Evolutionary conservation across 208 protist genomes (phyloP).

Genomic region (Trypanosoma grayi): DNA sequence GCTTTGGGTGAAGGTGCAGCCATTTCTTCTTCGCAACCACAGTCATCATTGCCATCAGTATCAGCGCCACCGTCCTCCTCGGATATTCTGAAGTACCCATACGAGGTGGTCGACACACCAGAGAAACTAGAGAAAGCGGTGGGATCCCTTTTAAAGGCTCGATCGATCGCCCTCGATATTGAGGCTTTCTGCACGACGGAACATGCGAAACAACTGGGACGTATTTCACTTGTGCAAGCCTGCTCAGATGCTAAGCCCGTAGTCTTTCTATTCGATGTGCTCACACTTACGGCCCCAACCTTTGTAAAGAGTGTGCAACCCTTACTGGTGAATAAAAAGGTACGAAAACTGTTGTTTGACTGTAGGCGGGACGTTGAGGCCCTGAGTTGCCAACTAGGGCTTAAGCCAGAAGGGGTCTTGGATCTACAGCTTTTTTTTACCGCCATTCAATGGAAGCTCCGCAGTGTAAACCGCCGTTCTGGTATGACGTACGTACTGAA

Average conservation of each 20-base stretch:
- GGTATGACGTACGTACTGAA: slow-evolving; percentile 86
- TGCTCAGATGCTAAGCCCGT: slow-evolving; percentile 52
- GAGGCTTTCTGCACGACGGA: slow-evolving; percentile 79
- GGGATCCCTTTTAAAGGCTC: slow-evolving; percentile 28
- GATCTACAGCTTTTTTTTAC: slow-evolving; percentile 88
- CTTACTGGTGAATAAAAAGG: slow-evolving; percentile 34
- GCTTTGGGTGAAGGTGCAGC: not conserved
- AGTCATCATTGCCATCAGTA: not conserved
- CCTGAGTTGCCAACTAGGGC: slow-evolving; percentile 67
- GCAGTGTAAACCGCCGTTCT: slow-evolving; percentile 76
- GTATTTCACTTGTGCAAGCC: slow-evolving; percentile 80
- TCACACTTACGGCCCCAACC: slow-evolving; percentile 41
- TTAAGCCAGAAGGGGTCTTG: slow-evolving; percentile 56
- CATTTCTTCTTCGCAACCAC: not conserved
- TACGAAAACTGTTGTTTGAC: slow-evolving; percentile 87
- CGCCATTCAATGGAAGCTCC: slow-evolving; percentile 79
- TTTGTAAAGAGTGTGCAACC: slow-evolving; percentile 37
- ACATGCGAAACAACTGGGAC: slow-evolving; percentile 62
- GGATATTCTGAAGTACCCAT: slow-evolving; percentile 58
- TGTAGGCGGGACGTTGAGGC: slow-evolving; percentile 89
- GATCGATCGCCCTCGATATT: slow-evolving; percentile 73
- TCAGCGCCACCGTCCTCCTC: slow-evolving; percentile 4
- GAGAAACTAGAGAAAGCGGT: slow-evolving; percentile 37
- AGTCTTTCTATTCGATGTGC: slow-evolving; percentile 85
- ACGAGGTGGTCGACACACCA: slow-evolving; percentile 57